Conservation (phyloP, 2,329 filamentous ascomycete genomes). For the Neopestalotiopsis sp. region DNA sequence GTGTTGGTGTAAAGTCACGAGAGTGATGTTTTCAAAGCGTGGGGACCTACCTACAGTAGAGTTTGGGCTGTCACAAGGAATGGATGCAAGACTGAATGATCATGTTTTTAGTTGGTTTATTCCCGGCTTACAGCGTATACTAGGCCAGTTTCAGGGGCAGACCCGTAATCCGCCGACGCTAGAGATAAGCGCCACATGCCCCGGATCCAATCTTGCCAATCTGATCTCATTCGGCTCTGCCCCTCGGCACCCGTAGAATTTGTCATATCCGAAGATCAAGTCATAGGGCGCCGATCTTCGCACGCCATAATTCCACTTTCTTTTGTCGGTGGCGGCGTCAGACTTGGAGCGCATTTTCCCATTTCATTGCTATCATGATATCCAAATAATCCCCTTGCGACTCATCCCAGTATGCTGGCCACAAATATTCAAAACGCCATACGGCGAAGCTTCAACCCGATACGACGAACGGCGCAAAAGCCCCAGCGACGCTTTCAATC, state of each 20-base stretch:
- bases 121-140: not conserved
- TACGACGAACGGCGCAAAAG: conserved; percentile 23
- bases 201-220: not conserved
- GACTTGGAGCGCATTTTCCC: not conserved
- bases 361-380: conserved; percentile 12
- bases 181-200: not conserved
- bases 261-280: conserved; percentile 3
- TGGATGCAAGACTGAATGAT: too few relatives aligned
- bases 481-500: conserved; percentile 28
- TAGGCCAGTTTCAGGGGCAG: not conserved
- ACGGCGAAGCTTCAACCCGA: conserved; percentile 25
- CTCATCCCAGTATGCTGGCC: not conserved
- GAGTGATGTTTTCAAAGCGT: too few relatives aligned
- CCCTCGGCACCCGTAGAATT: not conserved
- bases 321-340: too few relatives aligned
- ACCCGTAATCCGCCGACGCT: not conserved
- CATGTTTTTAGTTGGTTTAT: not conserved
- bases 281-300: conserved; percentile 1
- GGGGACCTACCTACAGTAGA: too few relatives aligned
- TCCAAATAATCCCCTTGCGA: not conserved
- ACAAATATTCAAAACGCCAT: conserved; percentile 24
- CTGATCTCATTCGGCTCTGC: not conserved
- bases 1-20: too few relatives aligned
- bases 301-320: not conserved
- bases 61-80: too few relatives aligned